Conservation (phyloP, 495 filamentous ascomycete species). For the Chaetomidium leptoderma region DNA sequence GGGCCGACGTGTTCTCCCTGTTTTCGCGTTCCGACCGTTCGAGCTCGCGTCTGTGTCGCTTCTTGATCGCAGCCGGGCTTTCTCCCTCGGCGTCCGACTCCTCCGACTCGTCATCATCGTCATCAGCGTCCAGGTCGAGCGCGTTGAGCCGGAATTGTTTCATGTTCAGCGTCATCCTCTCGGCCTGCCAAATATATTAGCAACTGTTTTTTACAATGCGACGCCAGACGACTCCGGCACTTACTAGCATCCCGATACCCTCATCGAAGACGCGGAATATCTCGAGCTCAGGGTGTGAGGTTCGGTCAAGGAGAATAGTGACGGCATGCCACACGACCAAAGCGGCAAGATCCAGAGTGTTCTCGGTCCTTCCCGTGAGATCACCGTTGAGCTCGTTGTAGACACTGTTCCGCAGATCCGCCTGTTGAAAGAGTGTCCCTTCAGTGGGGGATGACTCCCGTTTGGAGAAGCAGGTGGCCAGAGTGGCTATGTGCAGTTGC, state of each 20-base stretch:
- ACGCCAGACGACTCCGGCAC: neutral
- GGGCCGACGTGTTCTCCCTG: constrained; percentile 57
- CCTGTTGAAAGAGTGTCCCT: constrained; percentile 56
- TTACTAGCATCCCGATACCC: constrained; percentile 59
- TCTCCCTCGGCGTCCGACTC: constrained; percentile 43
- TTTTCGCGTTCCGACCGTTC: constrained; percentile 51
- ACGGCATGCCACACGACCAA: constrained; percentile 59
- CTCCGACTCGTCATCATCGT: constrained; percentile 47
- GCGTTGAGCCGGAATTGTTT: constrained; percentile 55
- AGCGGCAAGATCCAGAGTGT: constrained; percentile 58
- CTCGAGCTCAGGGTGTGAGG: constrained; percentile 57
- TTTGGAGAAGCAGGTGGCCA: constrained; percentile 57
- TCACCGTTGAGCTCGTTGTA: constrained; percentile 68
- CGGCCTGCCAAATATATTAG: constrained; percentile 42
- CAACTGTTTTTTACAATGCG: neutral
- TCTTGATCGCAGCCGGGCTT: constrained; percentile 39
- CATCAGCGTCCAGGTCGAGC: constrained; percentile 39
- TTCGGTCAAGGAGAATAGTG: constrained; percentile 56
- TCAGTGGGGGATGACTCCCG: constrained; percentile 46
- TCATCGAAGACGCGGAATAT: constrained; percentile 65
- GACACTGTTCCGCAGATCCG: constrained; percentile 59
- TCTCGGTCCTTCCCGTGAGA: constrained; percentile 59
- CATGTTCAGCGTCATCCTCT: constrained; percentile 59
- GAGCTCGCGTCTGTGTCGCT: constrained; percentile 50
- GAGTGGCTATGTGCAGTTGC: constrained; percentile 31